Evolutionary conservation across 148 eudicot species (phyloP).

Genomic region (Chenopodium quinoa): DNA sequence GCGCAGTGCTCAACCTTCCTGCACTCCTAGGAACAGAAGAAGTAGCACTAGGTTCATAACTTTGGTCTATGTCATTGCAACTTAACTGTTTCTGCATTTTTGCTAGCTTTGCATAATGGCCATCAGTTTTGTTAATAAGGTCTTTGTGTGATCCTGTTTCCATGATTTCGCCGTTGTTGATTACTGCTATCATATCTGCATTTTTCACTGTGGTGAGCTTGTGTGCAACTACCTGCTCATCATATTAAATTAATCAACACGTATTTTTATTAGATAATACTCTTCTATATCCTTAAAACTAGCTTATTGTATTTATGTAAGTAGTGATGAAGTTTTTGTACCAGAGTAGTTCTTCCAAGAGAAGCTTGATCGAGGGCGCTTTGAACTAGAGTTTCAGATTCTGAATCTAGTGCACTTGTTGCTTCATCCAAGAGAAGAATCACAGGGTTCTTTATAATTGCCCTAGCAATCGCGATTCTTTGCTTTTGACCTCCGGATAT

Average conservation of each 20-base stretch:
- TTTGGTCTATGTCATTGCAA: slow-evolving; percentile 27
- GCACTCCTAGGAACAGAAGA: slow-evolving; percentile 53
- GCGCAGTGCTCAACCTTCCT: slow-evolving; percentile 49
- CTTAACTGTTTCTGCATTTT: slow-evolving; percentile 74
- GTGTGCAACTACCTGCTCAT: slow-evolving; percentile 80
- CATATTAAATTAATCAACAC: background rate
- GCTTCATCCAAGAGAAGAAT: slow-evolving; percentile 95
- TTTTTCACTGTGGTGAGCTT: slow-evolving; percentile 85
- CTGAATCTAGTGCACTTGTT: slow-evolving; percentile 89
- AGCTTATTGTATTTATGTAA: background rate
- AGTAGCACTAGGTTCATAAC: slow-evolving; percentile 27
- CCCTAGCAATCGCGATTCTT: slow-evolving; percentile 87
- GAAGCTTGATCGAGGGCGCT: slow-evolving; percentile 85
- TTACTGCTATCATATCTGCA: slow-evolving; percentile 78
- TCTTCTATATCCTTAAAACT: background rate
- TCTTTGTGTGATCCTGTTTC: slow-evolving; percentile 74
- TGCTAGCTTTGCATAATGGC: slow-evolving; percentile 67
- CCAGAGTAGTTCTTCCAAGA: slow-evolving; percentile 88
- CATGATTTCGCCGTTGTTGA: slow-evolving; percentile 49
- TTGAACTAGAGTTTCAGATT: slow-evolving; percentile 80
- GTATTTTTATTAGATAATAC: background rate
- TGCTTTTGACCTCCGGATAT: slow-evolving; percentile 97
- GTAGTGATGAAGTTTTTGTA: slow-evolving; percentile 13
- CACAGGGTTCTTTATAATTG: slow-evolving; percentile 77
- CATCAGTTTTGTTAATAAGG: slow-evolving; percentile 46